A percentile compares a stretch with the other conserved stretches of the same genome.
These are phyloP conservation scores for Lentinula edodes DNA, from an alignment of 768 basidiomycete genomes.

Conservation along the genomic window DNA sequence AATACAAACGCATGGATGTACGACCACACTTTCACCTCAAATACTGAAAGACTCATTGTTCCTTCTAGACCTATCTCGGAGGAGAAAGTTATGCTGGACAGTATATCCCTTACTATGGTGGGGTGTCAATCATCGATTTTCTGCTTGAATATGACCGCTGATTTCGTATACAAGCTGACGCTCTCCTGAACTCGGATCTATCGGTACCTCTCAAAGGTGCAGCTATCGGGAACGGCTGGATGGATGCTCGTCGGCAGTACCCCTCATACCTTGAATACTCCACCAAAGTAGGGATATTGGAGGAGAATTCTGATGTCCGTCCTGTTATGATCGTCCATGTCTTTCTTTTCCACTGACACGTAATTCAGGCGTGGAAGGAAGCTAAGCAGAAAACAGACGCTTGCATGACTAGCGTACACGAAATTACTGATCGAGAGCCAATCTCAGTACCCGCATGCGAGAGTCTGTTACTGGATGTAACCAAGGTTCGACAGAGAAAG, in stretches of 20 bases:
- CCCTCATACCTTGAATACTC: slow-evolving; percentile 85
- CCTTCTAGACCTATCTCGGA: slow-evolving; percentile 79
- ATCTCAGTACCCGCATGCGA: slow-evolving; percentile 57
- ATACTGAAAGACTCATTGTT: neutral
- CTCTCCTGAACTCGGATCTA: slow-evolving; percentile 58
- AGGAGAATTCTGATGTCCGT: slow-evolving; percentile 61
- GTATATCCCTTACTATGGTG: slow-evolving; percentile 94
- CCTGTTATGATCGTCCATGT: neutral
- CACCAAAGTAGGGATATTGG: slow-evolving; percentile 72
- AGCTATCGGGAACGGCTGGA: slow-evolving; percentile 99
- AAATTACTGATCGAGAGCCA: slow-evolving; percentile 45
- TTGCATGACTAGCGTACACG: slow-evolving; percentile 47
- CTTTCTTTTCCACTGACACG: neutral
- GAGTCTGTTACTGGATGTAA: slow-evolving; percentile 41
- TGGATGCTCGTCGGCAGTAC: slow-evolving; percentile 85
- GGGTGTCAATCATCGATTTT: slow-evolving; percentile 12
- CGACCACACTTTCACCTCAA: slow-evolving; percentile 19
- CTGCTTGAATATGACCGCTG: neutral
- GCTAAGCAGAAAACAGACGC: slow-evolving; percentile 51
- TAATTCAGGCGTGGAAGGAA: slow-evolving; percentile 50
- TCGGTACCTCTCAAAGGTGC: slow-evolving; percentile 64
- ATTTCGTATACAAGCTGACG: slow-evolving; percentile 51
- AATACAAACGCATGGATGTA: slow-evolving; percentile 78
- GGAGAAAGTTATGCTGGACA: slow-evolving; percentile 98
- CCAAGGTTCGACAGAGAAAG: slow-evolving; percentile 36